A percentile compares a stretch with the other conserved stretches of the same genome.
phyloP scores from a whole-genome alignment of 2,329 filamentous ascomycete species.

The Phialophora macrospora region DNA sequence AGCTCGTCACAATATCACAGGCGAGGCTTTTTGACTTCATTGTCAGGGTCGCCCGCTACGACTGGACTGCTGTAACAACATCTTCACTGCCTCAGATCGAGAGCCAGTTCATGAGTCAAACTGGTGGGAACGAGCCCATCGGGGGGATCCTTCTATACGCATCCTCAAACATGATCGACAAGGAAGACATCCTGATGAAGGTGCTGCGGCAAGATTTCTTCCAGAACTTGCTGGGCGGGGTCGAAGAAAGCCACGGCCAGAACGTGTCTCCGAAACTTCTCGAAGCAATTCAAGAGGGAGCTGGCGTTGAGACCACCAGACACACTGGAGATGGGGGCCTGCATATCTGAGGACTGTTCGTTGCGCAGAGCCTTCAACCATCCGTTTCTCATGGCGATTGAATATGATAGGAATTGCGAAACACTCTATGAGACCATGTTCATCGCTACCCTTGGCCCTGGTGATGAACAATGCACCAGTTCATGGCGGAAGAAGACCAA shows the following conservation, averaged over 20 bases:
- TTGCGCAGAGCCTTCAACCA: neutral
- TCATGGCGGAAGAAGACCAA: neutral
- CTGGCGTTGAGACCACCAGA: conserved; percentile 27
- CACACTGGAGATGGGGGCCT: conserved; percentile 16
- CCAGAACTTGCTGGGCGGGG: conserved; percentile 32
- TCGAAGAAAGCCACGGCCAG: conserved; percentile 34
- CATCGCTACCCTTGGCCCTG: neutral
- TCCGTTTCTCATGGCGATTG: neutral
- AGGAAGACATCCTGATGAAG: conserved; percentile 38
- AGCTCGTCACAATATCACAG: conserved; percentile 62
- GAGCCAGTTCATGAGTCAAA: conserved; percentile 42
- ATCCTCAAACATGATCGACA: conserved; percentile 38
- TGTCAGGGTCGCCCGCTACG: conserved; percentile 57
- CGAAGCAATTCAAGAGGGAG: conserved; percentile 37
- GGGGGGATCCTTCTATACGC: conserved; percentile 38
- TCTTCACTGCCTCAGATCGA: conserved; percentile 61
- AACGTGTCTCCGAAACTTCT: conserved; percentile 32
- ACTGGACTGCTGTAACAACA: conserved; percentile 59
- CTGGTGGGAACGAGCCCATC: conserved; percentile 28
- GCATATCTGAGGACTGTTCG: conserved; percentile 14
- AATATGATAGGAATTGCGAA: neutral
- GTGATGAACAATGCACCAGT: neutral
- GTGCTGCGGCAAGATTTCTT: conserved; percentile 40
- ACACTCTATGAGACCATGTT: neutral
- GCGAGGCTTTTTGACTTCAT: conserved; percentile 65